Conservation (phyloP, 805 yeast species). For the Citeromyces nyonsensis region DNA sequence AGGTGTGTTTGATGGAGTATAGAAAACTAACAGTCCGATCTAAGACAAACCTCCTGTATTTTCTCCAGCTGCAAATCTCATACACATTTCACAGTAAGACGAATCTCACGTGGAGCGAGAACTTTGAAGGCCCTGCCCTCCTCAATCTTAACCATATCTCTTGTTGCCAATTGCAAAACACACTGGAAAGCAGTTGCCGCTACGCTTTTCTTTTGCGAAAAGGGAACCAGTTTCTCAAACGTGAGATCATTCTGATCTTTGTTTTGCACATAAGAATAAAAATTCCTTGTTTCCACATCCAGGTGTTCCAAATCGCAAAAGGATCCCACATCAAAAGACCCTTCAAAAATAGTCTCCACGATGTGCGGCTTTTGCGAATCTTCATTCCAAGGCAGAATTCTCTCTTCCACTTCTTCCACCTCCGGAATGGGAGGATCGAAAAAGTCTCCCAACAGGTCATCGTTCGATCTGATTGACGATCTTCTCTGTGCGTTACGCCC, state of each 20-base stretch:
- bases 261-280: neutral
- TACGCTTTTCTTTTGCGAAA: neutral
- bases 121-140: too few species aligned
- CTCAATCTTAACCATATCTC: neutral
- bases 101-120: too few species aligned
- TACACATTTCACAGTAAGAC: too few species aligned
- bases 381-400: neutral
- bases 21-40: too few species aligned
- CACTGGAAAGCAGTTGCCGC: slow-evolving; percentile 6
- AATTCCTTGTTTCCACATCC: neutral
- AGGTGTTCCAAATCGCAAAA: neutral
- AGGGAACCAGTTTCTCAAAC: neutral
- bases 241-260: slow-evolving; percentile 8
- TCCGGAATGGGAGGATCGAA: too few species aligned
- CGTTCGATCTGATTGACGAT: too few species aligned
- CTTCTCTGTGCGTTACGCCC: too few species aligned
- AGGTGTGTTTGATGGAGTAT: too few species aligned
- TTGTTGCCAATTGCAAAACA: slow-evolving; percentile 3
- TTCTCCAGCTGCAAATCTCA: too few species aligned
- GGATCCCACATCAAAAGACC: neutral
- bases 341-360: neutral
- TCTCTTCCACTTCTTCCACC: too few species aligned
- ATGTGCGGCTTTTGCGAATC: neutral
- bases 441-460: too few species aligned
- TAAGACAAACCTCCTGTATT: too few species aligned